Evolutionary conservation across 768 basidiomycete genomes (phyloP), one percentile per base, ranked within the genome.

Genomic region (Hydnum rufescens): DNA sequence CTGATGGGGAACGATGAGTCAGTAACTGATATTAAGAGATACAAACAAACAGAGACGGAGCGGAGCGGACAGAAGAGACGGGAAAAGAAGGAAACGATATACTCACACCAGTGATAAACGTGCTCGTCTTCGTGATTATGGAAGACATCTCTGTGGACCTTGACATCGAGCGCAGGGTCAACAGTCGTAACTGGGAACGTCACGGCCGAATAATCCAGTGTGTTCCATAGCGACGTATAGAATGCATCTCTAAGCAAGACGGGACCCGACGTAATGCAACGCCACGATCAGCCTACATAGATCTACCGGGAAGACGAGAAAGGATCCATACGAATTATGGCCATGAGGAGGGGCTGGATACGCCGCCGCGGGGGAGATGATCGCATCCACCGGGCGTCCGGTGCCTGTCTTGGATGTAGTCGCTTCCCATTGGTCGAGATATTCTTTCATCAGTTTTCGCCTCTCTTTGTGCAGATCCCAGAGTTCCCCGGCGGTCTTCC

Each of bases 381-480:
- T 74, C 1, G 78, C 82, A 60, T 87, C 85, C 4, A 86, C 72
- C 3, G 82, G 78, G 2, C 85, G 65, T 1, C 78, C 80, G 0
- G 81, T 86, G 0, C 73, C 74, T 0, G 82, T 85, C 13, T 58
- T 46, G 0, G 51, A 55, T 5, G 58, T 64, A 0, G 77, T 79
- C 3, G 64, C 67, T 49, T 77, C 70, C 82, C 82, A 85, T 48
- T 74, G 64, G 46, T 76, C 71, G 44, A 81, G 63, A 59, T 82
- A 76, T 48, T 70, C 68, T 57, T 75, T 67, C 25, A 79, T 71
- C 29, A 80, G 56, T 6, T 69, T 67, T 3, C 63, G 64, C 58
- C 70, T 72, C 58, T 61, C 59, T 58, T 72, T 75, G 25, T 82
- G 79, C 4, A 75, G 42, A 58, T 81, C 74, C 82, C 82, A 87